A percentile compares a stretch with the other conserved stretches of the same genome.
These are phyloP conservation scores for Blastocystis sp. DNA, from an alignment of 352 stramenopile species.

Conservation along the genomic window DNA sequence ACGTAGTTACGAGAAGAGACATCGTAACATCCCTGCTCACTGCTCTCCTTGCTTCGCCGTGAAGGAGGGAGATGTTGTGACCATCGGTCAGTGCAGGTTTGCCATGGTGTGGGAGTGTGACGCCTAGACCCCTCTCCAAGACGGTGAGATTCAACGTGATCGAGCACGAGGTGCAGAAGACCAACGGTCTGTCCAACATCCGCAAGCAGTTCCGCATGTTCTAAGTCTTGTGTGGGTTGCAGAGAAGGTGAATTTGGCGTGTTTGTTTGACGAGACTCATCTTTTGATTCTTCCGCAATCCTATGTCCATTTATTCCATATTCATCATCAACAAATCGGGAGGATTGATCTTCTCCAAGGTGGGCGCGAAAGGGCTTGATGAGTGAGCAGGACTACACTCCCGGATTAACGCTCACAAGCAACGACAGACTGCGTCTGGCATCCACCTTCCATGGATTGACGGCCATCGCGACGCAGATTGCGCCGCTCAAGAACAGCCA, in stretches of 20 bases:
- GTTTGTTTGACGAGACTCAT: slow-evolving; percentile 20
- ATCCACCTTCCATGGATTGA: slow-evolving; percentile 89
- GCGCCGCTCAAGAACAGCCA: slow-evolving; percentile 74
- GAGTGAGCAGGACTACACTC: slow-evolving; percentile 72
- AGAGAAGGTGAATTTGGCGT: background rate
- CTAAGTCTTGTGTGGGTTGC: slow-evolving; percentile 75
- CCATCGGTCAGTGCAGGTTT: slow-evolving; percentile 79
- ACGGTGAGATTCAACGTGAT: too few species aligned
- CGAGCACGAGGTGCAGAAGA: too few species aligned
- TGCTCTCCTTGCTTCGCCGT: slow-evolving; percentile 75
- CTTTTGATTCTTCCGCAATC: too few species aligned
- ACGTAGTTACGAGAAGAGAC: too few species aligned
- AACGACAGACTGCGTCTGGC: slow-evolving; percentile 87
- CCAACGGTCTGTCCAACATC: slow-evolving; percentile 58
- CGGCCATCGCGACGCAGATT: slow-evolving; percentile 81
- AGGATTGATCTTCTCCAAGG: slow-evolving; percentile 33
- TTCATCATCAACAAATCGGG: slow-evolving; percentile 15
- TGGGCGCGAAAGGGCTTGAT: background rate
- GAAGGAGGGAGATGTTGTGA: slow-evolving; percentile 98
- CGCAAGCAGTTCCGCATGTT: slow-evolving; percentile 99
- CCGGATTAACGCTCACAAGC: slow-evolving; percentile 80
- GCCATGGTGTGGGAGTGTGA: slow-evolving; percentile 81
- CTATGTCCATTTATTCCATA: too few species aligned
- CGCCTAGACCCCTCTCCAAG: background rate
- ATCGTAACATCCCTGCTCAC: too few species aligned